A percentile compares a stretch with the other conserved stretches of the same genome.
Conservation (phyloP, 2,329 filamentous ascomycete species). For the Botrytis fabae region DNA sequence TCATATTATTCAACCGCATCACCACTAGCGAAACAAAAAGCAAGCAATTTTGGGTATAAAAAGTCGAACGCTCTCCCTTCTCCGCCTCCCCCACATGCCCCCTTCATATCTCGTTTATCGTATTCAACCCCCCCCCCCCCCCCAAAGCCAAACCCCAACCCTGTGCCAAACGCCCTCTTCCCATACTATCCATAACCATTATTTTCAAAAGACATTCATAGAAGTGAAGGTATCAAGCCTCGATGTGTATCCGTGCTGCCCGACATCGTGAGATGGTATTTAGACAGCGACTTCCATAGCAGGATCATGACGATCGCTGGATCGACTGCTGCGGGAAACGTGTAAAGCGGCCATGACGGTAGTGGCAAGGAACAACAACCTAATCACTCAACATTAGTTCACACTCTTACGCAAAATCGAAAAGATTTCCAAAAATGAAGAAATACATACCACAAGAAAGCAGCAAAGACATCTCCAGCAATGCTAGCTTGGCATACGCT, state of each 20-base stretch:
- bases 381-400: constrained; percentile 32
- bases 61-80: not conserved
- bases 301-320: constrained; percentile 29
- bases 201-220: not conserved
- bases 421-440: not conserved
- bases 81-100: not conserved
- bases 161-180: not conserved
- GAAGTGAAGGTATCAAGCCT: not conserved
- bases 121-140: no score
- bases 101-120: not conserved
- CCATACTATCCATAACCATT: not conserved
- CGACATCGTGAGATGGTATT: not conserved
- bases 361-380: constrained; percentile 54
- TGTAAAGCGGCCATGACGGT: constrained; percentile 51
- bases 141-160: not conserved
- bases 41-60: constrained; percentile 10
- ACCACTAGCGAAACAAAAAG: not conserved
- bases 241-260: not conserved
- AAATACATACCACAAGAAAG: constrained; percentile 48
- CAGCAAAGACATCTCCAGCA: constrained; percentile 49
- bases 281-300: constrained; percentile 28
- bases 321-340: constrained; percentile 44
- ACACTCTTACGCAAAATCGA: not conserved
- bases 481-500: constrained; percentile 31
- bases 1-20: not conserved